phyloP scores from a whole-genome alignment of 2,329 filamentous ascomycete species.

The Colletotrichum nymphaeae region DNA sequence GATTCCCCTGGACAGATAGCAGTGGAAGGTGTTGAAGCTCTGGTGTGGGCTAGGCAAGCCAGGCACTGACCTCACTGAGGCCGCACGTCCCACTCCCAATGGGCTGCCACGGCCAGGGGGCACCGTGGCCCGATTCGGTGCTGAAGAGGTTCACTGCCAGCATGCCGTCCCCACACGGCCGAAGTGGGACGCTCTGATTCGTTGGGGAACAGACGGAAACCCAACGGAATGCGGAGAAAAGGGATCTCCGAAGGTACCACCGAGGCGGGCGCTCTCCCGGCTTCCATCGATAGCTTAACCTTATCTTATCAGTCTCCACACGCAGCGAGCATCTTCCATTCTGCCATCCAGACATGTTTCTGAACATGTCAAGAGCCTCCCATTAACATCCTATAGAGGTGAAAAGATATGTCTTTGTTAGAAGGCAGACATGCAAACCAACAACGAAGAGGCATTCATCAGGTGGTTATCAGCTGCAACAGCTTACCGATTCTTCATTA shows the following conservation, averaged over 20 bases:
- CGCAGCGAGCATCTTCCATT: background rate
- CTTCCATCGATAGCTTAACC: background rate
- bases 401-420: background rate
- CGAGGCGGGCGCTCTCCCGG: background rate
- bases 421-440: background rate
- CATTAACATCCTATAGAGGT: background rate
- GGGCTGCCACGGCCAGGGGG: conserved; percentile 19
- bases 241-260: conserved; percentile 9
- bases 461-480: background rate
- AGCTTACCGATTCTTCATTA: background rate
- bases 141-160: conserved; percentile 28
- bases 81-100: conserved; percentile 24
- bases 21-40: conserved; percentile 26
- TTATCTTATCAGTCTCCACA: conserved; percentile 22
- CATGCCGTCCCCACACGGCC: background rate
- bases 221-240: conserved; percentile 30
- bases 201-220: background rate
- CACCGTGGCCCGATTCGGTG: conserved; percentile 21
- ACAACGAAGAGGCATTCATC: background rate
- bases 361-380: background rate
- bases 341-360: background rate
- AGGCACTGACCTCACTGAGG: conserved; percentile 28
- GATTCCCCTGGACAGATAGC: conserved; percentile 32
- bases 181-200: background rate
- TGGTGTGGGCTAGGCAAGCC: conserved; percentile 31